These are phyloP conservation scores for Aeschynomene evenia DNA, from an alignment of 306 rosid species.

Conservation along the genomic window DNA sequence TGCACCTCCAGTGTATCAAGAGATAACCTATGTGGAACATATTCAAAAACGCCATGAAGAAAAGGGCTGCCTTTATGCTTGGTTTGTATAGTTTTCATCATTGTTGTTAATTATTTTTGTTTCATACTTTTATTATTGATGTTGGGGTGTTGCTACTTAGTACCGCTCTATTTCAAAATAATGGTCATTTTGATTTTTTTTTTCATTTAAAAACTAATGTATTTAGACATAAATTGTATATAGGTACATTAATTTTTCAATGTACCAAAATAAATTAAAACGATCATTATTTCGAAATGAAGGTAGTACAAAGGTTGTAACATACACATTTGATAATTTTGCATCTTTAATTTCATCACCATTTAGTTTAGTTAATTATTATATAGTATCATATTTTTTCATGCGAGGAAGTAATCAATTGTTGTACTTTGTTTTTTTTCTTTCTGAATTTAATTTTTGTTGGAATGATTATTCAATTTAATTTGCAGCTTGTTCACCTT, in stretches of 20 bases:
- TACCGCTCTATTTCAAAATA: too few species aligned
- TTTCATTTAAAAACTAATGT: too few species aligned
- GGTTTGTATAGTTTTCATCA: constrained; percentile 32
- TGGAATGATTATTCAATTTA: background rate
- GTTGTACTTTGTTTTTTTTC: background rate
- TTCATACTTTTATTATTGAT: background rate
- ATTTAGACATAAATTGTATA: too few species aligned
- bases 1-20: constrained; percentile 27
- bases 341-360: constrained; percentile 3
- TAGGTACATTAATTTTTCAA: too few species aligned
- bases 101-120: background rate
- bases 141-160: constrained; percentile 17
- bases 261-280: too few species aligned
- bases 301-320: background rate
- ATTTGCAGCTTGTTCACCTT: constrained; percentile 27
- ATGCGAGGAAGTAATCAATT: background rate
- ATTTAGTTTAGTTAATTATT: too few species aligned
- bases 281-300: too few species aligned
- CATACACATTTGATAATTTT: constrained; percentile 24
- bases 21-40: constrained; percentile 29
- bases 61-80: constrained; percentile 41
- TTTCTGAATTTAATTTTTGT: background rate
- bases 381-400: background rate
- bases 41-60: constrained; percentile 37
- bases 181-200: too few species aligned